These are phyloP conservation scores for Colletotrichum endophyticum DNA, from an alignment of 2,329 filamentous ascomycete species.

Conservation along the genomic window DNA sequence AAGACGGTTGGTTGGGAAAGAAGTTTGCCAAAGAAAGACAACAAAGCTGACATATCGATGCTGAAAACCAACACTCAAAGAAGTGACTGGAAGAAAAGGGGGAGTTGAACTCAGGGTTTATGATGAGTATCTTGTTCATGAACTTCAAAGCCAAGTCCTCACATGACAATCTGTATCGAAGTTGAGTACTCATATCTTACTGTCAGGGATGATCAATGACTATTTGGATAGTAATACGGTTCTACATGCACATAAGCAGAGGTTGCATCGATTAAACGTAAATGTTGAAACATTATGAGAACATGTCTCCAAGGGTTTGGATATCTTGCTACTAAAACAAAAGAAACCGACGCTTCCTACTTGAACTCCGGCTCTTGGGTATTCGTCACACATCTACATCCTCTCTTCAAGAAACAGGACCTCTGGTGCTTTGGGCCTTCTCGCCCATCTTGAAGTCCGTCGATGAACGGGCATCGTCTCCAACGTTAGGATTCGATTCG, in stretches of 20 bases:
- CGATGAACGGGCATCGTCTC: not conserved
- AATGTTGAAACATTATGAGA: not conserved
- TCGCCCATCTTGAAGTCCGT: not conserved
- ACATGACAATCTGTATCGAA: not conserved
- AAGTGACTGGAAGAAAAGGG: not conserved
- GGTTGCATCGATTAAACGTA: not conserved
- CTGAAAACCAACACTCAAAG: not conserved
- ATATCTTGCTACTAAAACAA: not conserved
- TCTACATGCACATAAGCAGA: not conserved
- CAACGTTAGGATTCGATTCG: not conserved
- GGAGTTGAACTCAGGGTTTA: not conserved
- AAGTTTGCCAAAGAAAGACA: not conserved
- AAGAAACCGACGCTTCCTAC: not conserved
- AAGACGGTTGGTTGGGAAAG: not conserved
- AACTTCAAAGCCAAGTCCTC: not conserved
- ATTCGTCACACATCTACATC: not conserved
- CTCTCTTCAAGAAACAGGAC: not conserved
- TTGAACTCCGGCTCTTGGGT: not conserved
- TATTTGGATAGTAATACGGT: rapidly evolving
- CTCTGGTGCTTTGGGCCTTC: not conserved
- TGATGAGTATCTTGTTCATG: not conserved
- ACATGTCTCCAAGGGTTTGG: not conserved
- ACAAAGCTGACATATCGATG: not conserved
- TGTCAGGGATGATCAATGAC: not conserved
- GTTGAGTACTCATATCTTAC: rapidly evolving